Evolutionary conservation across 2,329 filamentous ascomycete genomes (phyloP).

Genomic region (Pleoardoris graminearum): DNA sequence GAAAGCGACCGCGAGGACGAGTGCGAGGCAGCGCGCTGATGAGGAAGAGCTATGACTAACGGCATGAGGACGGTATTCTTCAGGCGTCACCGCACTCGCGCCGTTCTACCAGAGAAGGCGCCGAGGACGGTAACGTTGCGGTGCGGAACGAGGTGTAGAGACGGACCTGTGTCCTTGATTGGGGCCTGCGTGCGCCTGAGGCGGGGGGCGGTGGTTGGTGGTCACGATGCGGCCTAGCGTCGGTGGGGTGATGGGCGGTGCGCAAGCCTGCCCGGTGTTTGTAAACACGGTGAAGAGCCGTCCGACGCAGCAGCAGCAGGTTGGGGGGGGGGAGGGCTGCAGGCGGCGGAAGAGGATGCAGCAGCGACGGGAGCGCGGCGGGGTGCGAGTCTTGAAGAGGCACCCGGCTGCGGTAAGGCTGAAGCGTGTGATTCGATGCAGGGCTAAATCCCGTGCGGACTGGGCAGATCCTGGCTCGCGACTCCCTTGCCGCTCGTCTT

Average conservation of each 20-base stretch:
- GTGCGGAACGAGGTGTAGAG: conserved; percentile 21
- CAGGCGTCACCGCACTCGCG: conserved; percentile 39
- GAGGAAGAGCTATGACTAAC: conserved; percentile 48
- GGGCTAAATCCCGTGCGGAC: conserved; percentile 21
- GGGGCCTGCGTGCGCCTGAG: conserved; percentile 5
- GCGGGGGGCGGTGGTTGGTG: conserved; percentile 15
- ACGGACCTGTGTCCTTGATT: conserved; percentile 30
- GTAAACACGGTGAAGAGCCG: conserved; percentile 9
- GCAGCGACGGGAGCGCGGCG: conserved; percentile 2
- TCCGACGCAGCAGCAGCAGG: conserved; percentile 2
- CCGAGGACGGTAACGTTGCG: conserved; percentile 38
- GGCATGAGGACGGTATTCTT: conserved; percentile 45
- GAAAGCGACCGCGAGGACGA: conserved; percentile 34
- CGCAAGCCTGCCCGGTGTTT: conserved; percentile 7
- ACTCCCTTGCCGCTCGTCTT: conserved; percentile 10
- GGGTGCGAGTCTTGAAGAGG: conserved; percentile 5
- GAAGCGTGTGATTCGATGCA: conserved; percentile 26
- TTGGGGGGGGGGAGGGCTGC: neutral
- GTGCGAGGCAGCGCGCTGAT: conserved; percentile 30
- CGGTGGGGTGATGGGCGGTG: neutral
- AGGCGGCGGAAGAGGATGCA: conserved; percentile 4
- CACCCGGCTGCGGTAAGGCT: conserved; percentile 19
- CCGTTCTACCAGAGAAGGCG: conserved; percentile 46
- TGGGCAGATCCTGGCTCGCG: conserved; percentile 17
- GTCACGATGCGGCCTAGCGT: neutral